Percentiles rank a stretch among this genome's conserved stretches.
These are phyloP conservation scores for Larix kaempferi DNA, from an alignment of 75 land plant genomes.

Conservation along the genomic window DNA sequence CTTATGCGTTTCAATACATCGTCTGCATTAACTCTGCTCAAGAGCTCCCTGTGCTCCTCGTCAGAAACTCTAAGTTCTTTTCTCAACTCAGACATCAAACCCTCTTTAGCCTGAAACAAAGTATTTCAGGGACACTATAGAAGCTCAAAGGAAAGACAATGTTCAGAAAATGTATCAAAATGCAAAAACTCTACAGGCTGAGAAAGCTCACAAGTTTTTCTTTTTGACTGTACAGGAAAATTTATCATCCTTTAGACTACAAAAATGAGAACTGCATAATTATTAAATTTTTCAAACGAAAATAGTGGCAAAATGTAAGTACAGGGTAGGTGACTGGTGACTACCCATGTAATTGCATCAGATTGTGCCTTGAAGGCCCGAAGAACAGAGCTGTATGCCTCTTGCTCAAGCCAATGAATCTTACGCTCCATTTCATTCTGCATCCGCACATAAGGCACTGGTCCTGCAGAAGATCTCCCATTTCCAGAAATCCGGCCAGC, in stretches of 20 bases:
- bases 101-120: slow-evolving; percentile 72
- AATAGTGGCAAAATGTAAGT: neutral
- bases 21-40: slow-evolving; percentile 73
- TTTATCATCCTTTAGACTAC: too few relatives aligned
- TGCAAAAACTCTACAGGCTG: neutral
- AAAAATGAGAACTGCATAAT: too few relatives aligned
- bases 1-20: slow-evolving; percentile 67
- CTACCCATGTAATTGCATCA: slow-evolving; percentile 95
- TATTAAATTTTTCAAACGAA: neutral
- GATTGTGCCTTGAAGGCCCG: slow-evolving; percentile 96
- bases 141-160: neutral
- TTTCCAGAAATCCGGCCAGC: slow-evolving; percentile 43
- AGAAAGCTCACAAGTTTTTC: neutral
- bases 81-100: slow-evolving; percentile 78
- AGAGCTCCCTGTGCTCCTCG: slow-evolving; percentile 88
- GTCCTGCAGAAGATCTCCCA: slow-evolving; percentile 32
- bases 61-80: slow-evolving; percentile 89
- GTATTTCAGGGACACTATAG: neutral
- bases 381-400: slow-evolving; percentile 84
- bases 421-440: slow-evolving; percentile 46
- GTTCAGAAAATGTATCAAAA: neutral
- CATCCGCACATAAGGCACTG: slow-evolving; percentile 29
- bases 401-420: slow-evolving; percentile 77
- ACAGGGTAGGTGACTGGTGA: slow-evolving; percentile 5
- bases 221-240: too few relatives aligned